Percentiles rank a stretch among this genome's conserved stretches.
phyloP scores from a whole-genome alignment of 495 filamentous ascomycete species.

The Glarea lozoyensis region DNA sequence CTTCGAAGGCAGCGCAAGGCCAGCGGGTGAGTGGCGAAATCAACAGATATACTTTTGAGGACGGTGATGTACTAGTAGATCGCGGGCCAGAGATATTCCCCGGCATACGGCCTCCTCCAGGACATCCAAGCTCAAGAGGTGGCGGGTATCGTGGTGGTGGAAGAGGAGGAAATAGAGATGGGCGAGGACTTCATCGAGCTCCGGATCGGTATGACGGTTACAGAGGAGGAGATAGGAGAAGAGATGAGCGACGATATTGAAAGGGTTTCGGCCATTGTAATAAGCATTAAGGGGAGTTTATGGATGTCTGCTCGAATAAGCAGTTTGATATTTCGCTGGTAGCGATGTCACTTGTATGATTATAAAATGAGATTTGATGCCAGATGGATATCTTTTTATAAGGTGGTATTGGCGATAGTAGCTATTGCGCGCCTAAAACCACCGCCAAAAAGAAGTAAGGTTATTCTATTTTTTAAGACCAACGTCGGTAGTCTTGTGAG shows the following conservation, averaged over 20 bases:
- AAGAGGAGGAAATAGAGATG: constrained; percentile 14
- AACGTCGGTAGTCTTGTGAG: no score
- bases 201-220: constrained; percentile 9
- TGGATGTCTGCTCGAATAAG: no score
- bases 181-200: constrained; percentile 1
- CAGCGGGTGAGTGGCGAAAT: constrained; percentile 50
- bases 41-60: constrained; percentile 72
- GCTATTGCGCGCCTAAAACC: no score
- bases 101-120: constrained; percentile 39
- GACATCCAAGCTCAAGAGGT: constrained; percentile 4
- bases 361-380: no score
- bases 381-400: no score
- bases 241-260: constrained; percentile 10
- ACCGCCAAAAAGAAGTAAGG: no score
- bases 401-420: no score
- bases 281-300: no score
- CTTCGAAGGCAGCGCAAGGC: constrained; percentile 31
- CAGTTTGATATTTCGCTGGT: no score
- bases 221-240: constrained; percentile 1
- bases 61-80: constrained; percentile 62
- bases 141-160: constrained; percentile 9
- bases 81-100: constrained; percentile 61
- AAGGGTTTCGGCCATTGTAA: no score
- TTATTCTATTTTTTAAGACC: no score
- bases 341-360: no score